These are phyloP conservation scores for Apiospora saccharicola DNA, from an alignment of 2,329 filamentous ascomycete species.

Conservation along the genomic window DNA sequence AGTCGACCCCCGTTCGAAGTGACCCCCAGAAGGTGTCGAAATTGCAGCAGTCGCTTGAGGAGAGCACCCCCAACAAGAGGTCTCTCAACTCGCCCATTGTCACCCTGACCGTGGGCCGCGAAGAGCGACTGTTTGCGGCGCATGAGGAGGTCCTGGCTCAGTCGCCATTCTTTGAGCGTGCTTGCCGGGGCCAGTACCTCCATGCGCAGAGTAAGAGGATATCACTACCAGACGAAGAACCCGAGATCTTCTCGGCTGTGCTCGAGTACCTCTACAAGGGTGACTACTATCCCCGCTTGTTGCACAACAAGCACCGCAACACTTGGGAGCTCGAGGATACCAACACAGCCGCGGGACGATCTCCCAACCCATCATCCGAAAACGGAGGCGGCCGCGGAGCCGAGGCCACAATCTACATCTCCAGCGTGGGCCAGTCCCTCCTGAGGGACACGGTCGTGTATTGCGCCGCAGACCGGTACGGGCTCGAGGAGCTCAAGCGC, in stretches of 20 bases:
- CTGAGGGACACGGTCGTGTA: slow-evolving; percentile 94
- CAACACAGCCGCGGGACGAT: slow-evolving; percentile 48
- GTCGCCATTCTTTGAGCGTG: slow-evolving; percentile 82
- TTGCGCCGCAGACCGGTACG: slow-evolving; percentile 90
- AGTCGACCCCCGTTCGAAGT: slow-evolving; percentile 70
- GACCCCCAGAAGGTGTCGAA: slow-evolving; percentile 77
- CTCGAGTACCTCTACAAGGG: slow-evolving; percentile 98
- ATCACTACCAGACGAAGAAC: slow-evolving; percentile 79
- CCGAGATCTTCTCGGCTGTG: slow-evolving; percentile 90
- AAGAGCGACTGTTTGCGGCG: slow-evolving; percentile 90
- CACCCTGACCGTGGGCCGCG: slow-evolving; percentile 83
- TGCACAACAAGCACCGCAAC: slow-evolving; percentile 85
- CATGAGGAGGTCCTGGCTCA: slow-evolving; percentile 91
- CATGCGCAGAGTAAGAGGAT: slow-evolving; percentile 80
- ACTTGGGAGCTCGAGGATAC: slow-evolving; percentile 88
- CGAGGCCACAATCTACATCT: slow-evolving; percentile 80
- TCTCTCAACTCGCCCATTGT: slow-evolving; percentile 73
- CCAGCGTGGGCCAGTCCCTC: slow-evolving; percentile 76
- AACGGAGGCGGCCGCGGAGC: slow-evolving; percentile 48
- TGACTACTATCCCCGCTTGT: slow-evolving; percentile 89
- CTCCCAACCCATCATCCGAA: slow-evolving; percentile 57
- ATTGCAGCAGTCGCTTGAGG: slow-evolving; percentile 80
- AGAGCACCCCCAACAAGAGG: slow-evolving; percentile 50
- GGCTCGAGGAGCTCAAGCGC: slow-evolving; percentile 89
- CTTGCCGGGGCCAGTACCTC: slow-evolving; percentile 75